Base-by-base conservation (phyloP, 2,329 filamentous ascomycete species). In the Nemania sp. region DNA sequence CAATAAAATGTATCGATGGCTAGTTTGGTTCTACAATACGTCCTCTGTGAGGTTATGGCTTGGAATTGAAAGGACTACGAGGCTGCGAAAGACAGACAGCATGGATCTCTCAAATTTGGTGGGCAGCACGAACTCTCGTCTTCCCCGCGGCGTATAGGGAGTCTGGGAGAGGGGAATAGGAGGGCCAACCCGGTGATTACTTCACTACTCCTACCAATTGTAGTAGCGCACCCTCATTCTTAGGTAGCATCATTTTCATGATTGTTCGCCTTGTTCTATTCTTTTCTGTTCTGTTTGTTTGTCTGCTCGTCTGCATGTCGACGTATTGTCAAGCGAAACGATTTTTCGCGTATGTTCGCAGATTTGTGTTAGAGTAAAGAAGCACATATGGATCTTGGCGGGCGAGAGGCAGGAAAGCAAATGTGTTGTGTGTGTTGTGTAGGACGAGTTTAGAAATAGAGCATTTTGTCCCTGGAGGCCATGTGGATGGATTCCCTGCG, bases 81-180 rank as follows among this genome's bases (percentile, higher is more conserved):
- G 41, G 44, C 19, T 26, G 51, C 34, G 36, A 55, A 64, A 49
- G 58, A 56, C 47, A 61, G 61, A n/a, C n/a, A n/a, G n/a, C 60
- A 63, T 62, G 53, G 53, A 63, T 57, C 63, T 61, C 54, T 63
- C 56, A 44, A 61, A n/a, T 58, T 45, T 49, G 57, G 61, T 59
- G 52, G 63, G 54, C 31, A 61, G 61, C 57, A 58, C 62, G 53
- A 56, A 41, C 28, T 46, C 44, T 19, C 31, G 39, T 36, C 9
- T 50, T 33, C 24, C 26, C 20, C 52, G 61, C 53, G 57, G n/a
- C n/a, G n/a, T n/a, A n/a, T 46, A 39, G 40, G 60, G 64, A 52
- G 59, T 61, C 42, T 23, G 52, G 41, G 46, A 57, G 57, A 59
- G 52, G n/a, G n/a, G n/a, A n/a, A n/a, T n/a, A n/a, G n/a, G n/a